Evolutionary conservation across 2,329 filamentous ascomycete genomes (phyloP).

Genomic region (Stenocarpella maydis): DNA sequence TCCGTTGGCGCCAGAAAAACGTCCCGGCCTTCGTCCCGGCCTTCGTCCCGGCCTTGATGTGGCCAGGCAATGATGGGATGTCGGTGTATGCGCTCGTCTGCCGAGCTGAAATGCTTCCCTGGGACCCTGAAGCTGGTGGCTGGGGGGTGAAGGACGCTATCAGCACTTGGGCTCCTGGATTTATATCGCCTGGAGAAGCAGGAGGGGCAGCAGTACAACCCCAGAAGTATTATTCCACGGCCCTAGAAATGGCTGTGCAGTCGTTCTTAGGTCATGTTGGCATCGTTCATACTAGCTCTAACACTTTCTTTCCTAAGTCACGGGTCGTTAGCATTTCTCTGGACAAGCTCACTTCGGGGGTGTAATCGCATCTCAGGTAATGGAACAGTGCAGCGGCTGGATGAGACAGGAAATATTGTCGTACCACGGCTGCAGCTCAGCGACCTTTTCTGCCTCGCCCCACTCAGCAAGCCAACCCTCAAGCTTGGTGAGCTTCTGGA

Average conservation of each 20-base stretch:
- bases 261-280: not conserved
- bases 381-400: not conserved
- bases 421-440: slow-evolving; percentile 12
- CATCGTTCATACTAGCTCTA: not conserved
- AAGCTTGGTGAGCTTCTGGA: slow-evolving; percentile 12
- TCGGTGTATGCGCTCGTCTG: no score
- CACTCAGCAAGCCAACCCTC: slow-evolving; percentile 28
- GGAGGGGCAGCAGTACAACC: not conserved
- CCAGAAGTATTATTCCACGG: not conserved
- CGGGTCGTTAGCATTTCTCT: not conserved
- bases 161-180: no score
- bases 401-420: not conserved
- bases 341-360: fast-evolving
- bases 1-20: no score
- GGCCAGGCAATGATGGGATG: no score
- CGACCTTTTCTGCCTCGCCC: slow-evolving; percentile 26
- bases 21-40: no score
- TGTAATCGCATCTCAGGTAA: not conserved
- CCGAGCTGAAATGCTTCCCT: no score
- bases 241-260: not conserved
- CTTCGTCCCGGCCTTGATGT: no score
- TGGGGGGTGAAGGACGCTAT: no score
- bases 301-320: slow-evolving; percentile 7
- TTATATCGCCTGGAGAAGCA: no score
- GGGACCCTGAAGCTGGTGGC: no score